These are phyloP conservation scores for Chaetothyriales sp. DNA, from an alignment of 2,329 filamentous ascomycete genomes.

Conservation along the genomic window DNA sequence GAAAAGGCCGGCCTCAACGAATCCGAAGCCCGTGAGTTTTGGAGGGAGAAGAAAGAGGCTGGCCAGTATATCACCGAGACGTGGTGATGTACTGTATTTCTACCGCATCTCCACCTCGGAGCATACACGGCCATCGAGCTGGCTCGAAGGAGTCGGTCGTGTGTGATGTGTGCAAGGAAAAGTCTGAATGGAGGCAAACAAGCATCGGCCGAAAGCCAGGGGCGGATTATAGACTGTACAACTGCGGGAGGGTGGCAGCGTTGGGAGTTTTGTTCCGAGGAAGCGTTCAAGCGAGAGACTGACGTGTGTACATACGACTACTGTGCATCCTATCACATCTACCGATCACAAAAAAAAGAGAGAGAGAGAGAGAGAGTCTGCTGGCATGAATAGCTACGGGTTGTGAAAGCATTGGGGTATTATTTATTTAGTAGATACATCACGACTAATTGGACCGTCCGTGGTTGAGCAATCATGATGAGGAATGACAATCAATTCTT, in stretches of 20 bases:
- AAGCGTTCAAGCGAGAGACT: neutral
- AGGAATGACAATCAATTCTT: too few species aligned
- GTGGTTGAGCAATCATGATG: neutral
- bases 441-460: neutral
- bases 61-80: constrained; percentile 80
- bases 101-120: too few species aligned
- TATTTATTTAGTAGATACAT: neutral
- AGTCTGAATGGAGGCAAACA: too few species aligned
- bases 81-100: constrained; percentile 8
- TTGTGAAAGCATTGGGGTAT: neutral
- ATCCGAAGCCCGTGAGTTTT: constrained; percentile 74
- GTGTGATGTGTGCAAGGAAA: too few species aligned
- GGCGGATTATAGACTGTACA: neutral
- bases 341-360: neutral
- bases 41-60: constrained; percentile 77
- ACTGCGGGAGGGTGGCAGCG: neutral
- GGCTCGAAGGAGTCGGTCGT: too few species aligned
- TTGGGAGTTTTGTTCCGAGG: neutral
- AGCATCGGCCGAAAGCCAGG: neutral
- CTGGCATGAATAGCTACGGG: too few species aligned
- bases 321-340: neutral
- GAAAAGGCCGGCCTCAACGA: constrained; percentile 72
- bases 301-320: neutral
- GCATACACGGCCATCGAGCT: too few species aligned
- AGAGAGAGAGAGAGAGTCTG: too few species aligned